Evolutionary conservation across 2,329 filamentous ascomycete species (phyloP), one percentile per base, ranked within the genome.

Genomic region (Fusarium papillatum): DNA sequence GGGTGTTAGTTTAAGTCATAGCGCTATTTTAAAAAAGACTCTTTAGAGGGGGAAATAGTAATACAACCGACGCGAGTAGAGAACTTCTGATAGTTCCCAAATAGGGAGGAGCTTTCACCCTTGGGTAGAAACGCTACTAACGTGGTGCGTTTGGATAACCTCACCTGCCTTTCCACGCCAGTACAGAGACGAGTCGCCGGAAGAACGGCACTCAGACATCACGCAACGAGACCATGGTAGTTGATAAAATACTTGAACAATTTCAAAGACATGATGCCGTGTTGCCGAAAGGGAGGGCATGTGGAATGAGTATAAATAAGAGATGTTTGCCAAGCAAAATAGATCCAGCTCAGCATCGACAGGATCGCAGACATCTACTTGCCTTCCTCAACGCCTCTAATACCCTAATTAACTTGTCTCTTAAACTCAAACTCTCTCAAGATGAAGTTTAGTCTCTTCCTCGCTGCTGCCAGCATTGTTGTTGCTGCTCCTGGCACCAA

Each of bases 31-130:
- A 68, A 72, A 72, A 72, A 48, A 46, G 38, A 24, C 71, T 39
- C 48, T 73, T 60, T n/a, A 73, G 46, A 72, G 61, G 66, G 69
- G 71, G 68, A 73, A 73, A 70, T 73, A 46, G 60, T 59, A 69
- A 34, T 61, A 46, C 29, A 14, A 2, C 61, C 46, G 55, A 64
- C 59, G 55, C 31, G 17, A 43, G 48, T 65, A 64, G 60, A 67
- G 31, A 39, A 34, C 46, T 71, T 60, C 29, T 36, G 60, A 62
- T 46, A 72, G 53, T n/a, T 46, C 71, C 71, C 31, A 66, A 66
- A 66, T 17, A 66, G 64, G 64, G 29, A 66, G 64, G 64, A 43
- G 64, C 26, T 39, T 38, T 29, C n/a, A 46, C 31, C 43, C 29
- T 43, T 43, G 22, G 19, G 24, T 38, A 66, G 53, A 24, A 14